Evolutionary conservation across 805 yeast genomes (phyloP).

Genomic region (Ogataea trehalophila): DNA sequence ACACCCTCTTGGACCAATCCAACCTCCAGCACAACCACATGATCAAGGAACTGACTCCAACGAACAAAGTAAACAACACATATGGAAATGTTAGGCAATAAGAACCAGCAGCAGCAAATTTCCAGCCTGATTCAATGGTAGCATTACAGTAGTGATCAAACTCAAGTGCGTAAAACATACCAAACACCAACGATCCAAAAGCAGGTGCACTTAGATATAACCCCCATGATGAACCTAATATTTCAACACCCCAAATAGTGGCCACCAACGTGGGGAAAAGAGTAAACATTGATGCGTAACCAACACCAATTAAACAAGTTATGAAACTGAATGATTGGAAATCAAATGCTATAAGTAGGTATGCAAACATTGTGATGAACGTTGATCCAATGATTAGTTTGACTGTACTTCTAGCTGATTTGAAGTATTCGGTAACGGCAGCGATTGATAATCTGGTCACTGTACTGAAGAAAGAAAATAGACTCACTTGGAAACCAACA

Average conservation of each 20-base stretch:
- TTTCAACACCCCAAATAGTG: constrained; percentile 75
- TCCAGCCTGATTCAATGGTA: background rate
- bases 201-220: constrained; percentile 86
- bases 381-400: constrained; percentile 6
- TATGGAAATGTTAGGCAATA: constrained; percentile 18
- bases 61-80: constrained; percentile 7
- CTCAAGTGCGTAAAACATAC: constrained; percentile 60
- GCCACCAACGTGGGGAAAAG: constrained; percentile 75
- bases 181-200: constrained; percentile 64
- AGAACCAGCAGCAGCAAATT: background rate
- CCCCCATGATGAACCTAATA: constrained; percentile 88
- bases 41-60: constrained; percentile 9
- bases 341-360: constrained; percentile 9
- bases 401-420: constrained; percentile 4
- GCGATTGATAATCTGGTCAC: constrained; percentile 24
- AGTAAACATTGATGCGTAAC: constrained; percentile 80
- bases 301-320: constrained; percentile 48
- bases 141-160: constrained; percentile 41
- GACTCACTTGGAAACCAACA: constrained; percentile 13
- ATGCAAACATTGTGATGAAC: constrained; percentile 6
- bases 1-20: constrained; percentile 6
- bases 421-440: constrained; percentile 9
- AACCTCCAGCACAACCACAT: constrained; percentile 15
- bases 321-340: constrained; percentile 7
- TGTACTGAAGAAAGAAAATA: constrained; percentile 25